phyloP scores from a whole-genome alignment of 257 asterid species.

The Solanum chiquidenum region DNA sequence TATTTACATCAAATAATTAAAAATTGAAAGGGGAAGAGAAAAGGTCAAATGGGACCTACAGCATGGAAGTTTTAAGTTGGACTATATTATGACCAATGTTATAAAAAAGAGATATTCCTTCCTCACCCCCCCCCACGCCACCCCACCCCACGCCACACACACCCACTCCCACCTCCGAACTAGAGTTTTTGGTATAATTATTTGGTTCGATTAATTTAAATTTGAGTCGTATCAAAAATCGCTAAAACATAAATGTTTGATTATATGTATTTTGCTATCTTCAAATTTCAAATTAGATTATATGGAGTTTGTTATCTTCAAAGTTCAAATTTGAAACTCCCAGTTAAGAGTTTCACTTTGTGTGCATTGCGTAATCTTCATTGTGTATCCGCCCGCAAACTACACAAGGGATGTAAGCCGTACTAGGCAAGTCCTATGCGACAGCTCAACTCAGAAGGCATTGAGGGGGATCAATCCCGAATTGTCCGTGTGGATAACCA shows the following conservation, averaged over 20 bases:
- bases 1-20: background rate
- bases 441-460: background rate
- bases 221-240: rapidly evolving
- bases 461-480: background rate
- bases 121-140: rapidly evolving
- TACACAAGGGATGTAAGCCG: background rate
- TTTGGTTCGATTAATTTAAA: background rate
- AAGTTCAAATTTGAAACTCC: no score
- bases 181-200: background rate
- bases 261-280: no score
- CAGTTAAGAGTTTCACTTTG: background rate
- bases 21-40: background rate
- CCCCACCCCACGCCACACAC: no score
- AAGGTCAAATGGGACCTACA: background rate
- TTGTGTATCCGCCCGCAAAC: no score
- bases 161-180: background rate
- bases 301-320: no score
- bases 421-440: background rate
- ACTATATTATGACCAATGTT: background rate
- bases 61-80: background rate
- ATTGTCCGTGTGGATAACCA: no score
- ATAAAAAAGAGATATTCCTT: background rate
- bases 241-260: background rate
- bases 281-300: no score
- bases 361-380: no score